Evolutionary conservation across 2,329 filamentous ascomycete species (phyloP).

Genomic region (Aspergillus quadrilineatus): DNA sequence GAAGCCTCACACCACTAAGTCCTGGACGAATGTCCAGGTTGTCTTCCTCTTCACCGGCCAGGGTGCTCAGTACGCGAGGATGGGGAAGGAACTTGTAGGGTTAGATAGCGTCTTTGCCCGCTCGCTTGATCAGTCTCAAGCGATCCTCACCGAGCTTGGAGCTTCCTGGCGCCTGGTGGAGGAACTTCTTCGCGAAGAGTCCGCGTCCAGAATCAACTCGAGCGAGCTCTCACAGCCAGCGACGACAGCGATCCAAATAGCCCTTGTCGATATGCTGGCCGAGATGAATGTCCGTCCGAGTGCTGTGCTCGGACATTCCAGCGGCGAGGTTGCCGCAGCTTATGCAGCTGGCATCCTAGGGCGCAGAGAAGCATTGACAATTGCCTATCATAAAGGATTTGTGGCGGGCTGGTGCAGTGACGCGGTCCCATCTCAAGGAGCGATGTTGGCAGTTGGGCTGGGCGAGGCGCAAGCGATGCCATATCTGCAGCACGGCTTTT

Average conservation of each 20-base stretch:
- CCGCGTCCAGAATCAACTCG: slow-evolving; percentile 14
- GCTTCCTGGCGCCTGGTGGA: neutral
- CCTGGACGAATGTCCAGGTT: neutral
- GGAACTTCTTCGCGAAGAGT: neutral
- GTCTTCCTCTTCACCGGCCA: slow-evolving; percentile 22
- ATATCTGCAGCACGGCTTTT: neutral
- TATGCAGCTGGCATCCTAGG: slow-evolving; percentile 18
- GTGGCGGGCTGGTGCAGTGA: neutral
- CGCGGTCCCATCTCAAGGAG: neutral
- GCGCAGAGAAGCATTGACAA: no score
- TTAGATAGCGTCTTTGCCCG: no score
- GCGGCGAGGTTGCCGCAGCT: slow-evolving; percentile 43
- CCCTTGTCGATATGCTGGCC: slow-evolving; percentile 29
- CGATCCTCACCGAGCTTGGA: neutral
- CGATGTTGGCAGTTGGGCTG: neutral
- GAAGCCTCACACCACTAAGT: no score
- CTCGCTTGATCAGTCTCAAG: no score
- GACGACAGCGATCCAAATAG: slow-evolving; percentile 31
- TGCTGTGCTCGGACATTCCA: slow-evolving; percentile 30
- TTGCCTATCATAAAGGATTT: neutral
- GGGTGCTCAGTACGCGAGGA: slow-evolving; percentile 23
- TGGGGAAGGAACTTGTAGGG: neutral
- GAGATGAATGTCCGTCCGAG: slow-evolving; percentile 26
- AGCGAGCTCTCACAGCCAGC: slow-evolving; percentile 29
- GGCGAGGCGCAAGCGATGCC: neutral